A percentile compares a stretch with the other conserved stretches of the same genome.
Evolutionary conservation across 1,284 basidiomycete species (phyloP).

Genomic region (Irpex sp.): DNA sequence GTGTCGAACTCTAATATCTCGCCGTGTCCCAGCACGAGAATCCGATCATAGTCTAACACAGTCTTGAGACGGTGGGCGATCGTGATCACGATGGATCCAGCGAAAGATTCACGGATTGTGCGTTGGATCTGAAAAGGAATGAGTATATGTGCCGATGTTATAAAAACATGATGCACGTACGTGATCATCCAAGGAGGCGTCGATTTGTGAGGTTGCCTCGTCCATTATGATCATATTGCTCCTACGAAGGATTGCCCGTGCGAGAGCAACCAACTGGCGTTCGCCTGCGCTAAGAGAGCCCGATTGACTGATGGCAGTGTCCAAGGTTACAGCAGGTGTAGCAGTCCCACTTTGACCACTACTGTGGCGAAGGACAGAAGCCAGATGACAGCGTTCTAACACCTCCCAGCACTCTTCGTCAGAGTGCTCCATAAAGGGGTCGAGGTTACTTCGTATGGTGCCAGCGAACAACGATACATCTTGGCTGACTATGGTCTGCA

Average conservation of each 20-base stretch:
- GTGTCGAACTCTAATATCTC: conserved; percentile 69
- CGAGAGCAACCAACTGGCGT: conserved; percentile 75
- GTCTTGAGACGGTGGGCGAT: conserved; percentile 80
- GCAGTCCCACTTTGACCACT: conserved; percentile 13
- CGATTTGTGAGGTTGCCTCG: conserved; percentile 79
- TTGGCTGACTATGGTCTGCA: conserved; percentile 76
- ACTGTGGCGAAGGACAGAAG: conserved; percentile 32
- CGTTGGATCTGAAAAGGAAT: conserved; percentile 60
- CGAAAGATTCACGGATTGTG: conserved; percentile 77
- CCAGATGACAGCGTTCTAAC: conserved; percentile 61
- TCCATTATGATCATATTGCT: conserved; percentile 86
- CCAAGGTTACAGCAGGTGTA: conserved; percentile 36
- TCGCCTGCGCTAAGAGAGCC: conserved; percentile 79
- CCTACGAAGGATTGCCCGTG: conserved; percentile 69
- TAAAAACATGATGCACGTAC: conserved; percentile 26
- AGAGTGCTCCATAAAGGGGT: conserved; percentile 64
- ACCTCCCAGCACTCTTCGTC: conserved; percentile 65
- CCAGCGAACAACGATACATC: conserved; percentile 86
- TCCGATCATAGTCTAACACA: conserved; percentile 76
- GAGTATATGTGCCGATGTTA: background rate
- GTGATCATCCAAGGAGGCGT: conserved; percentile 68
- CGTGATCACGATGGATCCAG: conserved; percentile 73
- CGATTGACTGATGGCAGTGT: conserved; percentile 64
- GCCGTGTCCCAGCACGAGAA: conserved; percentile 75
- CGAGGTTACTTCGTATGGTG: conserved; percentile 76